Conservation (phyloP, 1,139 yeast genomes). For the Zygotorulaspora mrakii region DNA sequence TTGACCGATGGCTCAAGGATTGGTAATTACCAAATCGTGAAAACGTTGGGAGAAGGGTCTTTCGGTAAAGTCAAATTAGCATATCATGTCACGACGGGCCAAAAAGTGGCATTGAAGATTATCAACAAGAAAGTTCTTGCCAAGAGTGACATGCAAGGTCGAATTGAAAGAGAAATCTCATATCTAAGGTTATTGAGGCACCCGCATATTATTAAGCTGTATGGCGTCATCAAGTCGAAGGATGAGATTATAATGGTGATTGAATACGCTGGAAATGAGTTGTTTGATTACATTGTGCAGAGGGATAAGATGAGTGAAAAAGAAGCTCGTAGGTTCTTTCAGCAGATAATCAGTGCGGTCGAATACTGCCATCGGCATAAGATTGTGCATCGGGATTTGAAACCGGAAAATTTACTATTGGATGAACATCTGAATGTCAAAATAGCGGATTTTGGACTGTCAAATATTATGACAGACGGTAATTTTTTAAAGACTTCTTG, state of each 20-base stretch:
- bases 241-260: constrained; percentile 98
- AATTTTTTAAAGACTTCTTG: constrained; percentile 92
- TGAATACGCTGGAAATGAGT: constrained; percentile 93
- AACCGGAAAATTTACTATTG: constrained; percentile 86
- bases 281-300: constrained; percentile 94
- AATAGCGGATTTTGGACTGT: constrained; percentile 94
- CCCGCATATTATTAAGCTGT: constrained; percentile 93
- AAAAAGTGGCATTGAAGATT: constrained; percentile 89
- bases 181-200: constrained; percentile 85
- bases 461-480: constrained; percentile 97
- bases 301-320: constrained; percentile 92
- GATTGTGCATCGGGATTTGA: constrained; percentile 93
- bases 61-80: constrained; percentile 97
- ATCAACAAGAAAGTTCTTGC: constrained; percentile 92
- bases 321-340: constrained; percentile 93
- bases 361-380: constrained; percentile 97
- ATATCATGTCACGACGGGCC: constrained; percentile 88
- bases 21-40: constrained; percentile 91
- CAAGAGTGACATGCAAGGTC: constrained; percentile 95
- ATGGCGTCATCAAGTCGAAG: constrained; percentile 92
- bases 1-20: constrained; percentile 49
- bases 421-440: constrained; percentile 92
- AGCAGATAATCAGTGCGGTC: constrained; percentile 95
- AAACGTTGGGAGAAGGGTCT: constrained; percentile 95
- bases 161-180: constrained; percentile 91